Evolutionary conservation across 208 protist genomes (phyloP), one percentile per base, ranked within the genome.

Genomic region (Borovskyia barvae): DNA sequence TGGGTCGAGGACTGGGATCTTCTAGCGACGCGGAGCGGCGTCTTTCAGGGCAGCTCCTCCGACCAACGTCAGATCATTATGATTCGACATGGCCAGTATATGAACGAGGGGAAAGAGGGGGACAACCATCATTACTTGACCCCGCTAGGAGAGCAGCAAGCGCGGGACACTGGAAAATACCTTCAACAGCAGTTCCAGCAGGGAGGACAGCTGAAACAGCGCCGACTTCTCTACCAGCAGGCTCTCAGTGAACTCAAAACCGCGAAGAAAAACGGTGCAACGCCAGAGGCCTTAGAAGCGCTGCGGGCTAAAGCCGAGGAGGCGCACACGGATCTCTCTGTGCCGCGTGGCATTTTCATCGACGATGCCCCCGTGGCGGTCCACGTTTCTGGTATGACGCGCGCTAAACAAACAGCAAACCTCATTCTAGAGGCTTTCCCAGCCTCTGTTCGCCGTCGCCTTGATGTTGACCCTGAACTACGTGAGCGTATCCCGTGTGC

Each of bases 71-170:
- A 87, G 53, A 72, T 94, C 29, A 47, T 94, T 19, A 58, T 94
- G 20, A 80, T 94, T n/a, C 79, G 88, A 15, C 88, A 94, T 62
- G 88, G 88, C 4, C 85, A 94, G 59, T 94, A 94, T 74, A 45
- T 74, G 24, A 88, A 84, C 35, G 72, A 82, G 33, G 43, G 25
- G 20, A 1, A 5, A 6, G 15, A 73, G 25, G 74, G 82, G 58
- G 78, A 89, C 59, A 48, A 7, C 5, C 45, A 77, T 7, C 72
- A 71, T 19, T 36, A 45, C 0, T 70, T 94, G 3, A 94, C 80
- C 3, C 11, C 52, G 33, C 68, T 92, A 0, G 87, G 87, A 4
- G 53, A 78, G 50, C 20, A 64, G 55, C 87, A 94, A 53, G 87
- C 87, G 2, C 66, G 41, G 22, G 26, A 58, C 14, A 87, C 87